Evolutionary conservation across 2,329 filamentous ascomycete species (phyloP).

Genomic region (Amauroascus verrucosus): DNA sequence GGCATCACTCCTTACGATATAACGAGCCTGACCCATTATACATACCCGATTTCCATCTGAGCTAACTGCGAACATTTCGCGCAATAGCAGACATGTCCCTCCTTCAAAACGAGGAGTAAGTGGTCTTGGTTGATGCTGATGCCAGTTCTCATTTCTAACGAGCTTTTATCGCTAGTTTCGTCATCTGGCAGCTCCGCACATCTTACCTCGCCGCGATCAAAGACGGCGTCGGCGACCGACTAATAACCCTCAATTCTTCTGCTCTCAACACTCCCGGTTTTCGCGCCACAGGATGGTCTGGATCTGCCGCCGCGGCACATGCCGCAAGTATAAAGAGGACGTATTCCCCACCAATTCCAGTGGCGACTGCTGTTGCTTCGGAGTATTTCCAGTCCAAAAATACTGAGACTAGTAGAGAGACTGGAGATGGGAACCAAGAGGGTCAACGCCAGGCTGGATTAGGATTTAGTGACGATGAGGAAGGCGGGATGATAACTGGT

Average conservation of each 20-base stretch:
- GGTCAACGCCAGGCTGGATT: conserved; percentile 13
- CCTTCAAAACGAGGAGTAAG: conserved; percentile 44
- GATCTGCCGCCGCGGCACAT: conserved; percentile 41
- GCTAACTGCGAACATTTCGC: too few species aligned
- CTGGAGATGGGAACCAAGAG: conserved; percentile 25
- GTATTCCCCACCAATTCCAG: conserved; percentile 57
- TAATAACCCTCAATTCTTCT: conserved; percentile 54
- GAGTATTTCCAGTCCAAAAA: conserved; percentile 47
- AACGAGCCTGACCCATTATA: background rate
- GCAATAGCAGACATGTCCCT: conserved; percentile 33
- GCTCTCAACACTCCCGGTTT: conserved; percentile 56
- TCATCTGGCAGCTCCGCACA: conserved; percentile 55
- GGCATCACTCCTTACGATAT: background rate
- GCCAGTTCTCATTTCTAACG: background rate
- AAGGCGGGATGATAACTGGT: conserved; percentile 54
- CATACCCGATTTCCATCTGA: too few species aligned
- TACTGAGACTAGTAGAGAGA: conserved; percentile 12
- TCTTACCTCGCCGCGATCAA: conserved; percentile 55
- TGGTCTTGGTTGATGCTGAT: conserved; percentile 11
- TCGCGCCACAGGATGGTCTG: conserved; percentile 53
- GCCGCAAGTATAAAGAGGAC: conserved; percentile 46
- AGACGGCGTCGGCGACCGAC: conserved; percentile 55
- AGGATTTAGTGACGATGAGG: conserved; percentile 44
- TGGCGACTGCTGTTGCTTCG: conserved; percentile 45
- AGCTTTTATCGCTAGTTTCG: conserved; percentile 40